Evolutionary conservation across 768 basidiomycete species (phyloP), one percentile per base, ranked within the genome.

Genomic region (Leccinum broughii): DNA sequence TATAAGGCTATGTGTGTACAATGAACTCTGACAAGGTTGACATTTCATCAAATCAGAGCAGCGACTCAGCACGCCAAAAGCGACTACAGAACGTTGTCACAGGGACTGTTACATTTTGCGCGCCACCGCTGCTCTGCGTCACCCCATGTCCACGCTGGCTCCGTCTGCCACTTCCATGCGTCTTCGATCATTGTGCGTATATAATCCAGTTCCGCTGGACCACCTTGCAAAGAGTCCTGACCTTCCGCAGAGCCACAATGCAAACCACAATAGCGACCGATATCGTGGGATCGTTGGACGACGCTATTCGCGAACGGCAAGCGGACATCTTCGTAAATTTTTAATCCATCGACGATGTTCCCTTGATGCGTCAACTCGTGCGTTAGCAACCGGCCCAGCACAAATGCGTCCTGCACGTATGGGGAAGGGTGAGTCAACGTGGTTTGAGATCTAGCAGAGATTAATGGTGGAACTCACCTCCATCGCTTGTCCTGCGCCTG

Each of bases 401-500:
- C 63, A 55, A 67, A 67, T 22, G 69, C 72, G 50, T 77, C 77
- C 68, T 69, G 17, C 2, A 28, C 11, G 17, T 14, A n/a, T 22
- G 24, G 7, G 11, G 24, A 50, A 24, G 49, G 17, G 49, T 50
- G 49, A 50, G 26, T 15, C 24, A 50, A 15, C 15, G 6, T 22
- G 20, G 22, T 34, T 20, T 6, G 7, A 26, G 17, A n/a, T 11
- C 4, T 51, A 1, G 20, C 28, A 57, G 39, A 34, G 80, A 3
- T 49, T 7, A 6, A 49, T 26, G 24, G 24, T 6, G 49, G 15
- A 50, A 55, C 69, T 15, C 39, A 79, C 80, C 68, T 83, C 83
- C n/a, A 83, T 76, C 2, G 81, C 81, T 58, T 81, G 81, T 3
- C 81, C 79, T 3, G 81, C 83, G 2, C 82, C 82, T 0, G 80